phyloP scores from a whole-genome alignment of 2,329 filamentous ascomycete species.

The Ophiosphaerella narmari region DNA sequence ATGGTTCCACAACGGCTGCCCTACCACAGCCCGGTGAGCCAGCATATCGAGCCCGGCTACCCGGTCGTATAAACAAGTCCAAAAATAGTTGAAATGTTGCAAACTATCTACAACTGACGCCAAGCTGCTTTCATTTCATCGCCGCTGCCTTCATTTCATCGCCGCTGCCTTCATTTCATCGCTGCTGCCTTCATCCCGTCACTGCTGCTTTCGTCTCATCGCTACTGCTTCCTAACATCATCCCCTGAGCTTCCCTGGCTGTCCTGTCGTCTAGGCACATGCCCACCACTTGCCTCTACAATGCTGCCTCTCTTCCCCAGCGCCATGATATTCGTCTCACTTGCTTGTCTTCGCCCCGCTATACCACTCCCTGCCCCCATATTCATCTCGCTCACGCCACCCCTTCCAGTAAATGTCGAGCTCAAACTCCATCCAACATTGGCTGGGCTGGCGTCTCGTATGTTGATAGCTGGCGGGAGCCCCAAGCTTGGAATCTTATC shows the following conservation, averaged over 20 bases:
- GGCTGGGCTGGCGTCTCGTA: constrained; percentile 40
- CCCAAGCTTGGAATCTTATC: constrained; percentile 50
- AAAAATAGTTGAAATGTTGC: too few species aligned
- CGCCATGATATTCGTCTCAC: constrained; percentile 30
- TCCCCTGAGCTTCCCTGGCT: constrained; percentile 30
- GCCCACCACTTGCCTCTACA: constrained; percentile 21
- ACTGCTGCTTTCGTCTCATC: neutral
- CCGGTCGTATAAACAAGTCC: too few species aligned
- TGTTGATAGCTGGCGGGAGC: constrained; percentile 48
- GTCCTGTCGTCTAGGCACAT: constrained; percentile 28
- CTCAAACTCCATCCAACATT: constrained; percentile 31
- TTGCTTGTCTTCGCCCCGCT: constrained; percentile 37
- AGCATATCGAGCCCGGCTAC: too few species aligned
- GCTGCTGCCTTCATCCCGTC: neutral
- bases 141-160: neutral
- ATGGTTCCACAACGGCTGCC: too few species aligned
- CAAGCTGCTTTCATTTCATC: neutral
- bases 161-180: neutral
- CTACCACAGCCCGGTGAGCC: too few species aligned
- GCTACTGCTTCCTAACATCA: neutral
- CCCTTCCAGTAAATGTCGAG: constrained; percentile 20
- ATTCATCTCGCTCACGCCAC: constrained; percentile 14
- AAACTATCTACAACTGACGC: too few species aligned
- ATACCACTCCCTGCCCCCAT: constrained; percentile 27
- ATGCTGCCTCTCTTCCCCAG: constrained; percentile 28